Percentiles rank a stretch among this genome's conserved stretches.
phyloP scores from a whole-genome alignment of 225 moss, liverwort and hornwort species.

The Thuidium tamariscinum region DNA sequence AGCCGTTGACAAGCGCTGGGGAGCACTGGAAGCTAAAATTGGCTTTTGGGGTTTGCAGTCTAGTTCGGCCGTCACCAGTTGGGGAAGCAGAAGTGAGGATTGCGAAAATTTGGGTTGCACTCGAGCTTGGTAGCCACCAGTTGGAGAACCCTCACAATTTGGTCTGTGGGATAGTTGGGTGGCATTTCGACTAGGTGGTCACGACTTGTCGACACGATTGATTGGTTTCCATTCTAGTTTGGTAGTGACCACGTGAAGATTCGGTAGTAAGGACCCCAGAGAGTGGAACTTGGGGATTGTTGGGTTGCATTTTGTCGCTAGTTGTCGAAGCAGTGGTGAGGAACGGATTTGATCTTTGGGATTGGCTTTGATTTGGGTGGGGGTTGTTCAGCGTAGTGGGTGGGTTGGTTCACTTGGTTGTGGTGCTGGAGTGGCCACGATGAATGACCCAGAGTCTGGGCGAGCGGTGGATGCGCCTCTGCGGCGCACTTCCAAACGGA shows the following conservation, averaged over 20 bases:
- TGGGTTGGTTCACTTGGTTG: background rate
- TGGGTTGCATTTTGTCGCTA: background rate
- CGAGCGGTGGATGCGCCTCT: background rate
- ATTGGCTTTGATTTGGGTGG: background rate
- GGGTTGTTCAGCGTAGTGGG: background rate
- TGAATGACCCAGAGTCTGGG: slow-evolving; percentile 30
- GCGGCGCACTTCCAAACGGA: slow-evolving; percentile 6
- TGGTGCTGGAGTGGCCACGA: background rate
- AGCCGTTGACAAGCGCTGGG: background rate
- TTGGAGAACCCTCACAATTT: background rate
- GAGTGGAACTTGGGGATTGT: background rate
- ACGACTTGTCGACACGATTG: background rate
- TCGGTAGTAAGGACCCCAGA: background rate
- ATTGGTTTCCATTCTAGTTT: background rate
- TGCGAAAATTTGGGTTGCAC: background rate
- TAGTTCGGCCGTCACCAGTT: background rate
- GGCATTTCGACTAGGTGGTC: background rate
- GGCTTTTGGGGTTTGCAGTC: background rate
- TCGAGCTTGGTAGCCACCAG: background rate
- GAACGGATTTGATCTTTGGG: background rate
- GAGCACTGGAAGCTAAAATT: background rate
- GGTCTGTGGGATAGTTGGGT: background rate
- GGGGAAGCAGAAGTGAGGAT: background rate
- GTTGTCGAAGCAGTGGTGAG: background rate
- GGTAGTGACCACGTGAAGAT: background rate